Evolutionary conservation across 345 rosid species (phyloP), one percentile per base, ranked within the genome.

Genomic region (Sonneratia alba): DNA sequence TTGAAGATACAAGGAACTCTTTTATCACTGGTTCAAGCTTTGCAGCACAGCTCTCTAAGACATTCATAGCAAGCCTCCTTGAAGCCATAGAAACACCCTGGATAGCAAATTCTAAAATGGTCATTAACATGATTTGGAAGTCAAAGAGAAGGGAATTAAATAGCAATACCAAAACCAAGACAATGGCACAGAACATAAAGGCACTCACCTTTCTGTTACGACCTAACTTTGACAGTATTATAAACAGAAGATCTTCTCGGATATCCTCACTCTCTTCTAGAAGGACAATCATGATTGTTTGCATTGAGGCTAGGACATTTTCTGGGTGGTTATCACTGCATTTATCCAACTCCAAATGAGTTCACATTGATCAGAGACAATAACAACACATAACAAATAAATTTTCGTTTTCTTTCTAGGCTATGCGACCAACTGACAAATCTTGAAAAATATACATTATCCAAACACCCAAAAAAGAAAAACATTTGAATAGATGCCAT

Each of bases 251-350:
- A 82, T 92, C 91, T 77, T 95, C 99, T 55, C 61, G 81, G 72
- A 92, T 80, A 76, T 92, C 98, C 82, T 95, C 99, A 76, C 96
- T 95, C 78, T 95, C 97, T 84, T 95, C 94, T 79, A 95, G 78
- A 74, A 92, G 88, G 78, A 88, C 88, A 43, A 74, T 78, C 94
- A 95, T 88, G 85, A 90, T 92, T 69, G 85, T 88, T 79, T 89
- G 94, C 98, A 95, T 95, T 57, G 99, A 92, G 47, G 89, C 79
- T 27, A 89, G 72, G 79, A 95, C 92, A 83, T 85, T 86, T 81
- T 90, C 90, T 66, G 90, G 98, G 79, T 90, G 98, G 79, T 92
- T 96, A 86, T 92, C 98, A 67, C 99, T 95, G 97, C 86, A 82
- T 24, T 49, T 22, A 10, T 51, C 72, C 69, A 75, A 68, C 47